Percentiles rank a stretch among this genome's conserved stretches.
Evolutionary conservation across 306 rosid genomes (phyloP).

Genomic region (Glycine latifolia): DNA sequence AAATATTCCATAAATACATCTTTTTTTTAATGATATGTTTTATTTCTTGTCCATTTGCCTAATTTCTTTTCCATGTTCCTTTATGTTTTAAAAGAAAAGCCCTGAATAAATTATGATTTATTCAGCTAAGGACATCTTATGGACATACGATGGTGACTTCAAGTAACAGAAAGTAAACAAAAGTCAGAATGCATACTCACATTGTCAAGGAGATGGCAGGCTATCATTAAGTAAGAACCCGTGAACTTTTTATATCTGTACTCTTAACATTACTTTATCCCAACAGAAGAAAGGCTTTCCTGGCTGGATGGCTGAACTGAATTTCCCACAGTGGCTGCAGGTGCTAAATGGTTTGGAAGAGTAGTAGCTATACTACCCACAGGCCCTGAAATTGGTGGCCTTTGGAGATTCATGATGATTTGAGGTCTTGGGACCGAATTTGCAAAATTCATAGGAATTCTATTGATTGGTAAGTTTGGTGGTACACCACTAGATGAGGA

Average conservation of each 20-base stretch:
- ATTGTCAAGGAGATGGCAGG: conserved; percentile 30
- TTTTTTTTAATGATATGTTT: background rate
- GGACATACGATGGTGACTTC: background rate
- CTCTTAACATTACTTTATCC: conserved; percentile 48
- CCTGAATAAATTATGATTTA: conserved; percentile 3
- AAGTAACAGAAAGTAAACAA: background rate
- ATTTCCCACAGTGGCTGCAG: background rate
- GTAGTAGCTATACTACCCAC: conserved; percentile 51
- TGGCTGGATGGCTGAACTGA: conserved; percentile 58
- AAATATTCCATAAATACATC: background rate
- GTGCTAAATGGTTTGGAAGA: conserved; percentile 32
- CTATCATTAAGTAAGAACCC: conserved; percentile 31
- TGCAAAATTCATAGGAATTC: conserved; percentile 61
- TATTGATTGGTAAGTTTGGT: conserved; percentile 57
- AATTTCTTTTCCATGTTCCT: background rate
- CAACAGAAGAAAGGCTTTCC: conserved; percentile 61
- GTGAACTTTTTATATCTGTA: conserved; percentile 14
- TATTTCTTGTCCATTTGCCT: too few species aligned
- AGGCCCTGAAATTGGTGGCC: conserved; percentile 66
- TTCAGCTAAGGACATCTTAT: conserved; percentile 12
- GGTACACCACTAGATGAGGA: conserved; percentile 65
- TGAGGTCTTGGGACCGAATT: conserved; percentile 70
- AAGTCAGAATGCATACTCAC: conserved; percentile 42
- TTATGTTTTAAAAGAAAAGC: background rate
- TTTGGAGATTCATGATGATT: conserved; percentile 54